These are phyloP conservation scores for Thecamonas trahens DNA, from an alignment of 78 protist genomes.

Conservation along the genomic window DNA sequence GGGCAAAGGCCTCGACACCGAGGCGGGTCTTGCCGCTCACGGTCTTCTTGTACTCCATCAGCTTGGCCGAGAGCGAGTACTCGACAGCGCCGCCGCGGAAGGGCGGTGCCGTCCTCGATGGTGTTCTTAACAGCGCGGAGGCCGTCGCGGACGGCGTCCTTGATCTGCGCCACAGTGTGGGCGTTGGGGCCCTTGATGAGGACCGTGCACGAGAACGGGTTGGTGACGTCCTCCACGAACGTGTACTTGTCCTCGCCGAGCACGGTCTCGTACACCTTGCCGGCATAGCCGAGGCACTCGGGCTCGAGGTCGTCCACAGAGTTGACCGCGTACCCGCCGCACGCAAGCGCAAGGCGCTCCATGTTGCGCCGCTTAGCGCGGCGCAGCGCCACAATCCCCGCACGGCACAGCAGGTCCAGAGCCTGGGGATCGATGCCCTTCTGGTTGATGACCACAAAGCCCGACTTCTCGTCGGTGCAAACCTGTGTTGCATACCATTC, in stretches of 20 bases:
- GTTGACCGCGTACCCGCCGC: constrained; percentile 97
- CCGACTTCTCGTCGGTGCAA: constrained; percentile 57
- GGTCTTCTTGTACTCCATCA: constrained; percentile 59
- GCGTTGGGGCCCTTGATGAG: constrained; percentile 94
- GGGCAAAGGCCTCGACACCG: constrained; percentile 91
- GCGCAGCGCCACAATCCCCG: constrained; percentile 92
- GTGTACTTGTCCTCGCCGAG: constrained; percentile 99
- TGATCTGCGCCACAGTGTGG: constrained; percentile 93
- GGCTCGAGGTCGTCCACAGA: constrained; percentile 80
- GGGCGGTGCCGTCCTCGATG: constrained; percentile 77
- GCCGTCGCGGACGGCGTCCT: constrained; percentile 99
- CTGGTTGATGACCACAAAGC: constrained; percentile 95
- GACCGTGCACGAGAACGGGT: constrained; percentile 94
- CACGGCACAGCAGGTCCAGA: constrained; percentile 92
- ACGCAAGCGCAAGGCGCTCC: constrained; percentile 92
- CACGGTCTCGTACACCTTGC: constrained; percentile 79
- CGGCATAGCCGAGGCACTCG: constrained; percentile 90
- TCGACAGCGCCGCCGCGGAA: constrained; percentile 99
- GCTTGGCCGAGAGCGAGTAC: constrained; percentile 54
- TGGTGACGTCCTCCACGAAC: constrained; percentile 91
- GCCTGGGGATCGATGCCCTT: constrained; percentile 99
- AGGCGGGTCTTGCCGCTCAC: constrained; percentile 56
- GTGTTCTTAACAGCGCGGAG: constrained; percentile 96
- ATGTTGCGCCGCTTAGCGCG: constrained; percentile 98
- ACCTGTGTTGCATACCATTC: constrained; percentile 14